Evolutionary conservation across 257 asterid species (phyloP).

Genomic region (Marsdenia floribunda): DNA sequence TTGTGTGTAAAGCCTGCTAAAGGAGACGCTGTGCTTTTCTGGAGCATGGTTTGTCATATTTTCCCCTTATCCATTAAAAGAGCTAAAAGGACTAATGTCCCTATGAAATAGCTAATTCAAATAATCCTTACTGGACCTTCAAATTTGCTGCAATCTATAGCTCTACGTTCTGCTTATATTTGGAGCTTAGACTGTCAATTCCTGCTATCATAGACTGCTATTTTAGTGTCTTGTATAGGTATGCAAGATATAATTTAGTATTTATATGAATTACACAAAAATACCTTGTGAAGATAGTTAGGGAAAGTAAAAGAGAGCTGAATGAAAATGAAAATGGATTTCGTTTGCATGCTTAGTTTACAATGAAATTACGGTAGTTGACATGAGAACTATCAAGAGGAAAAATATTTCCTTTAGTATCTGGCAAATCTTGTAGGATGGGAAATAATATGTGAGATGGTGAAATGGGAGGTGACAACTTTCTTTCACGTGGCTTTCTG

Average conservation of each 20-base stretch:
- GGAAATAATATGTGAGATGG: neutral
- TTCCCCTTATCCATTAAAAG: neutral
- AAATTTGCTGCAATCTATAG: neutral
- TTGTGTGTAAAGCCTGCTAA: slow-evolving; percentile 60
- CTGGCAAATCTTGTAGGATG: neutral
- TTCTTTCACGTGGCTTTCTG: neutral
- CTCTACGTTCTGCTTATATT: neutral
- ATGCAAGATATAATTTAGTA: neutral
- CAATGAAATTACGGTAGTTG: neutral
- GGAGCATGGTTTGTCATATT: slow-evolving; percentile 53
- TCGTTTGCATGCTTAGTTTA: neutral
- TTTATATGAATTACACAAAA: neutral
- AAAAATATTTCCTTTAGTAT: neutral
- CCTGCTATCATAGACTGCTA: neutral
- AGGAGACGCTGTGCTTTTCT: slow-evolving; percentile 86
- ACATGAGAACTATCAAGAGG: neutral
- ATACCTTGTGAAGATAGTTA: neutral
- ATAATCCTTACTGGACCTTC: neutral
- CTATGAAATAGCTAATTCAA: neutral
- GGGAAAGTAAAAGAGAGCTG: neutral
- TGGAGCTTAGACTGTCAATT: neutral
- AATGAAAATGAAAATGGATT: neutral
- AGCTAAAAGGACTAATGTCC: slow-evolving; percentile 1
- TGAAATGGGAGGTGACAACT: neutral
- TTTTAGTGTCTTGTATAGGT: neutral